phyloP scores from a whole-genome alignment of 768 basidiomycete genomes.

The Hortiboletus flavorubellus region DNA sequence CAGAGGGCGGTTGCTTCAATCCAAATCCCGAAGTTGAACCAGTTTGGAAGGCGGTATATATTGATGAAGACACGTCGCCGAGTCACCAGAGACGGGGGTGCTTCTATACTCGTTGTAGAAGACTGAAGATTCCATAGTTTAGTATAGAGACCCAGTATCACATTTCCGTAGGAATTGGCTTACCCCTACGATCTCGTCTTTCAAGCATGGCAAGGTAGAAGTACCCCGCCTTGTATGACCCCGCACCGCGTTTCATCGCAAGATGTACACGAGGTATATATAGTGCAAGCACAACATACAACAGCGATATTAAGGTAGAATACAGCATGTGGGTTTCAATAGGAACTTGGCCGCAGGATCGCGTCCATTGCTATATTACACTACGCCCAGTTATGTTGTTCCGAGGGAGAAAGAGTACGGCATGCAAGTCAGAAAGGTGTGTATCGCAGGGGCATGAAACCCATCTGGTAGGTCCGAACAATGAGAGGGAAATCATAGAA shows the following conservation, averaged over 20 bases:
- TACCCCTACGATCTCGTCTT: background rate
- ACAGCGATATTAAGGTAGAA: conserved; percentile 13
- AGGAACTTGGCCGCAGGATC: conserved; percentile 1
- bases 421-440: conserved; percentile 12
- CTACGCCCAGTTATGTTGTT: conserved; percentile 7
- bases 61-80: conserved; percentile 59
- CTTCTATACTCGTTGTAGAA: conserved; percentile 46
- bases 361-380: conserved; percentile 17
- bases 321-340: conserved; percentile 18
- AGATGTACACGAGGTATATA: background rate
- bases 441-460: conserved; percentile 4
- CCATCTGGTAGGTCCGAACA: conserved; percentile 1
- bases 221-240: background rate
- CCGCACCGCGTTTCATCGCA: background rate
- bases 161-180: background rate
- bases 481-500: background rate
- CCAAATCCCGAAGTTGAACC: conserved; percentile 34
- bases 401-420: conserved; percentile 5
- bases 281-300: conserved; percentile 14
- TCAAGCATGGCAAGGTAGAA: no score
- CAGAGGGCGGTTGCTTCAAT: background rate
- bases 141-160: background rate
- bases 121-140: background rate
- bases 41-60: conserved; percentile 57
- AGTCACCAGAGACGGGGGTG: conserved; percentile 63